phyloP scores from a whole-genome alignment of 345 rosid species.

The Bretschneidera sinensis region DNA sequence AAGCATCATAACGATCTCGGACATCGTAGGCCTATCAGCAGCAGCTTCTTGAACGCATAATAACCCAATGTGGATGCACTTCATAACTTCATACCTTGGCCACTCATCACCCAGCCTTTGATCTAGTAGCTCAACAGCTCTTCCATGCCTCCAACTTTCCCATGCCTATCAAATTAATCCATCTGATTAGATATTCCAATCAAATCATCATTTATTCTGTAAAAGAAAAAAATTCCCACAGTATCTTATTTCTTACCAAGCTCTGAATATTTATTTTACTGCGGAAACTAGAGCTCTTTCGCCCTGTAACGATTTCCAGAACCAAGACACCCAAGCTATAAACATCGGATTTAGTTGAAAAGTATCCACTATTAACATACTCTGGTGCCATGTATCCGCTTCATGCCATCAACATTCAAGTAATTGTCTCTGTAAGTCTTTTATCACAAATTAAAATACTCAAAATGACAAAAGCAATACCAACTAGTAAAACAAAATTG shows the following conservation, averaged over 20 bases:
- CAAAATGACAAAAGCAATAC: too few relatives aligned
- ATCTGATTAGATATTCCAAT: constrained; percentile 1
- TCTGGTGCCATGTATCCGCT: constrained; percentile 60
- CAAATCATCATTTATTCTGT: background rate
- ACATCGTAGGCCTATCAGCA: constrained; percentile 33
- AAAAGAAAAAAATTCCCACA: too few relatives aligned
- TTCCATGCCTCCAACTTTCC: constrained; percentile 33
- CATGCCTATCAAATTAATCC: constrained; percentile 23
- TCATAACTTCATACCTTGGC: constrained; percentile 23
- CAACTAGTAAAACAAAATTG: too few relatives aligned
- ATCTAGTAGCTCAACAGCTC: constrained; percentile 28
- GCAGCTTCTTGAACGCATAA: constrained; percentile 34
- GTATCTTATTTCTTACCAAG: constrained; percentile 13
- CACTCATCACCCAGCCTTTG: constrained; percentile 15
- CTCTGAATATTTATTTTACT: constrained; percentile 22
- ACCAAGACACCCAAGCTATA: constrained; percentile 45
- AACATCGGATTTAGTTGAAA: constrained; percentile 43
- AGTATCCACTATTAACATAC: constrained; percentile 25
- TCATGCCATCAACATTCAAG: background rate
- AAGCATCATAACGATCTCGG: constrained; percentile 31
- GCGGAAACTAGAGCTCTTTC: constrained; percentile 32
- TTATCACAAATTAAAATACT: too few relatives aligned
- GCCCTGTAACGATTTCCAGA: constrained; percentile 41
- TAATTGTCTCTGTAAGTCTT: too few relatives aligned
- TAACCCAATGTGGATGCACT: constrained; percentile 33